These are phyloP conservation scores for Cutaneotrichosporon sp. DNA, from an alignment of 1,284 basidiomycete species.

Conservation along the genomic window DNA sequence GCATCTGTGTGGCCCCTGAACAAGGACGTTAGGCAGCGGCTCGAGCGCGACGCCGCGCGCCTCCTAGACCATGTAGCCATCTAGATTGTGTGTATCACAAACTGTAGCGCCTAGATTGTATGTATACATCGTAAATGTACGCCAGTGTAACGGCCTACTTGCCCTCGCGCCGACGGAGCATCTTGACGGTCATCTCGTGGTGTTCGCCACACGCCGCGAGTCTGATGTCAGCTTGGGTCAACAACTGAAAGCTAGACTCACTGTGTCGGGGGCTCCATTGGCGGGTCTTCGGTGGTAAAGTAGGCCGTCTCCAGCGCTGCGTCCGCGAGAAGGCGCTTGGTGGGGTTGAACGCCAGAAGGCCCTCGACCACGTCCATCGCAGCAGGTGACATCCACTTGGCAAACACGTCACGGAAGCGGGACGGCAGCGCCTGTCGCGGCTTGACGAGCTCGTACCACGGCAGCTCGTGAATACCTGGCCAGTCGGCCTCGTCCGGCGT, in stretches of 20 bases:
- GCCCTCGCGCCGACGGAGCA: constrained; percentile 10
- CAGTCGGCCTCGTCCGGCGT: constrained; percentile 78
- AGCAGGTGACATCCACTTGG: constrained; percentile 76
- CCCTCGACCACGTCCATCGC: constrained; percentile 78
- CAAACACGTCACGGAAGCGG: constrained; percentile 69
- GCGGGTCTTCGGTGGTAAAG: constrained; percentile 73
- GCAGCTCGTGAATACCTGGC: constrained; percentile 74
- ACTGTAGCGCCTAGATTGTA: background rate
- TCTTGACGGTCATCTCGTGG: constrained; percentile 48
- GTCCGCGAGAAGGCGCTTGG: constrained; percentile 65
- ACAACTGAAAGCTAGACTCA: constrained; percentile 53
- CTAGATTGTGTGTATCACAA: background rate
- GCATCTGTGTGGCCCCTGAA: background rate
- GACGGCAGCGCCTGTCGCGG: constrained; percentile 68
- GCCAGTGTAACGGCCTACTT: constrained; percentile 4
- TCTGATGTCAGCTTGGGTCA: constrained; percentile 12
- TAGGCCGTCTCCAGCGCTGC: constrained; percentile 77
- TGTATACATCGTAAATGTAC: background rate
- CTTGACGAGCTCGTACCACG: constrained; percentile 97
- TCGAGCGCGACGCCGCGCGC: background rate
- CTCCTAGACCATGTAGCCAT: background rate
- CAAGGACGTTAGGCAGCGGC: background rate
- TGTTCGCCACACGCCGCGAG: constrained; percentile 40
- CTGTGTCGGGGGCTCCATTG: constrained; percentile 69
- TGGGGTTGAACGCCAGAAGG: constrained; percentile 78